phyloP scores from a whole-genome alignment of 139 green algal species.

The Marvania coccoides region DNA sequence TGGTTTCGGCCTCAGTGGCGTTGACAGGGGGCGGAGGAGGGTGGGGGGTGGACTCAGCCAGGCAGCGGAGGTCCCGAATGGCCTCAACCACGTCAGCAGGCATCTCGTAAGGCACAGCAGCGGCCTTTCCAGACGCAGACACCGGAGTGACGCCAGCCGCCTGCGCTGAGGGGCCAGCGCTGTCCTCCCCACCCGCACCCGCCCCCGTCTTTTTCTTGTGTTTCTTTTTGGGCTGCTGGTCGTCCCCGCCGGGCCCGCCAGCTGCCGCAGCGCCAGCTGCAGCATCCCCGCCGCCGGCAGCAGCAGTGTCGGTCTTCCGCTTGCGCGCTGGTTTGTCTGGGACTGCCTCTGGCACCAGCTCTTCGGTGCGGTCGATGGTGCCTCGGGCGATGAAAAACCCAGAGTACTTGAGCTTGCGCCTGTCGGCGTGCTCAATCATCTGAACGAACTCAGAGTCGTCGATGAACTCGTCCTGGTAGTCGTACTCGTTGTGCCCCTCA shows the following conservation, averaged over 20 bases:
- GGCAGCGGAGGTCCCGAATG: background rate
- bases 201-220: background rate
- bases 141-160: background rate
- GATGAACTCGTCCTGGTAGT: slow-evolving; percentile 12
- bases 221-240: slow-evolving; percentile 15
- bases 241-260: no score
- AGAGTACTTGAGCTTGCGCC: slow-evolving; percentile 1
- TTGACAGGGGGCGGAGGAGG: background rate
- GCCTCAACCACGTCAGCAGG: background rate
- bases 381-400: slow-evolving; percentile 4
- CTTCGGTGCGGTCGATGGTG: background rate
- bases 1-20: background rate
- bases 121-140: background rate
- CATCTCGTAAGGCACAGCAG: slow-evolving; percentile 5
- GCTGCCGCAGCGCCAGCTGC: background rate
- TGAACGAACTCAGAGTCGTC: slow-evolving; percentile 12
- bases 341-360: background rate
- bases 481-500: background rate
- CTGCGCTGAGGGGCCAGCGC: background rate
- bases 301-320: background rate
- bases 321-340: background rate
- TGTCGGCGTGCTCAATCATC: background rate
- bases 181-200: background rate
- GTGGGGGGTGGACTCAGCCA: background rate
- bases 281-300: background rate